A percentile compares a stretch with the other conserved stretches of the same genome.
These are phyloP conservation scores for Psilocybe cubensis DNA, from an alignment of 768 basidiomycete genomes.

Conservation along the genomic window DNA sequence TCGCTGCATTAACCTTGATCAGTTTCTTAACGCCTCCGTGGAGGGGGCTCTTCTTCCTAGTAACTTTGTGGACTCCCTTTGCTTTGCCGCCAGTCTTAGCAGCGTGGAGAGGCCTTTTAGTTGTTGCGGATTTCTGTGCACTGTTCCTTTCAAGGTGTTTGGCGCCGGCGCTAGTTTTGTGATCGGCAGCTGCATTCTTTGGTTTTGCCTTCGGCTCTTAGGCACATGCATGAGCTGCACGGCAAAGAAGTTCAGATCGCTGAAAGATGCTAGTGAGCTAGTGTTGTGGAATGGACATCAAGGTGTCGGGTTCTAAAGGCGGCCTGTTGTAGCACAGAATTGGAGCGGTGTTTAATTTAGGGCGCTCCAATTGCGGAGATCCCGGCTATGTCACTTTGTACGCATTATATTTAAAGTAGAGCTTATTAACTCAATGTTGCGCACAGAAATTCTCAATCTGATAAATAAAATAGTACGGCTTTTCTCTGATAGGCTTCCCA, in stretches of 20 bases:
- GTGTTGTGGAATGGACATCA: no score
- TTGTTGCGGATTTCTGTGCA: neutral
- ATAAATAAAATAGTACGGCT: no score
- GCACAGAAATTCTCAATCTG: no score
- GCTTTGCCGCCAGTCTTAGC: neutral
- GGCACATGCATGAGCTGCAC: neutral
- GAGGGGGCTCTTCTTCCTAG: neutral
- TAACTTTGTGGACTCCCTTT: neutral
- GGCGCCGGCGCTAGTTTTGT: neutral
- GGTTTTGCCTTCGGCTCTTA: neutral
- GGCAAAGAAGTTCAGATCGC: neutral
- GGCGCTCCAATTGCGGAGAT: neutral
- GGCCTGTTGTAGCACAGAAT: no score
- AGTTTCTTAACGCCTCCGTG: no score
- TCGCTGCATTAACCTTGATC: neutral
- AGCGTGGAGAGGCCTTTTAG: neutral
- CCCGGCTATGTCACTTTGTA: no score
- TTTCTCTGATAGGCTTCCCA: no score
- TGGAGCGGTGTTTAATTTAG: neutral
- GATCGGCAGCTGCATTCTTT: neutral
- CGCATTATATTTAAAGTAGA: no score
- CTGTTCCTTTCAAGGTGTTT: no score
- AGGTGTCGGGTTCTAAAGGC: no score
- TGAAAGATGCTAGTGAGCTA: neutral
- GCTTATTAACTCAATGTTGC: no score